Evolutionary conservation across 805 yeast species (phyloP), one percentile per base, ranked within the genome.

Genomic region (Zygotorulaspora florentina): DNA sequence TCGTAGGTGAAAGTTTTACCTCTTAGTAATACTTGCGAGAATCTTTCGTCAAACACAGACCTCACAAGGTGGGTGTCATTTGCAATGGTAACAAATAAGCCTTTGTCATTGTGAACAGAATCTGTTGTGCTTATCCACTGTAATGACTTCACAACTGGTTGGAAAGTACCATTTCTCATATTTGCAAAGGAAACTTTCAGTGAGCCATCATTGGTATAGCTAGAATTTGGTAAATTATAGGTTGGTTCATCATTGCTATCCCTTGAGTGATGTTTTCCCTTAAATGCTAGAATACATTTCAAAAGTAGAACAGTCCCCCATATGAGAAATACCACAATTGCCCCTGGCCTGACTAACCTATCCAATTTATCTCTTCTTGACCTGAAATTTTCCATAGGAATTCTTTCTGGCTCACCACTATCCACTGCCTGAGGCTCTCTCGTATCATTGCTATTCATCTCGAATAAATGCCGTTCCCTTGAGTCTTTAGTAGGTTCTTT

Each of bases 61-160:
- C 77, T 80, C 26, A 86, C 73, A 2, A 76, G 58, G 52, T 83
- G 84, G n/a, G 68, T 65, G 16, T 69, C 69, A 29, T 72, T 61
- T 11, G 71, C 71, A 30, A 69, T 67, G 1, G 77, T 74, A 25
- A 85, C 74, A 60, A 76, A 87, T 7, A 87, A 75, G 4, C 95
- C 95, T 47, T 74, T 75, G 59, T 83, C 90, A 50, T 77, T 66
- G 10, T 54, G 51, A 8, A 67, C 57, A 0, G 83, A 76, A 18
- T 71, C 71, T 16, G 69, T 68, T 13, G 65, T 69, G 9, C 61
- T 57, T 37, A 87, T 77, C 96, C 96, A 87, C 61, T 85, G 91
- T 27, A 87, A 70, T 8, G 75, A 62, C 50, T 77, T 76, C 40
- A 57, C 64, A 12, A 68, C 64, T 0, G 93, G 83, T 0, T 59